Percentiles rank a stretch among this genome's conserved stretches.
Conservation (phyloP, 2,329 filamentous ascomycete species). For the Hymenoscyphus salicellus region DNA sequence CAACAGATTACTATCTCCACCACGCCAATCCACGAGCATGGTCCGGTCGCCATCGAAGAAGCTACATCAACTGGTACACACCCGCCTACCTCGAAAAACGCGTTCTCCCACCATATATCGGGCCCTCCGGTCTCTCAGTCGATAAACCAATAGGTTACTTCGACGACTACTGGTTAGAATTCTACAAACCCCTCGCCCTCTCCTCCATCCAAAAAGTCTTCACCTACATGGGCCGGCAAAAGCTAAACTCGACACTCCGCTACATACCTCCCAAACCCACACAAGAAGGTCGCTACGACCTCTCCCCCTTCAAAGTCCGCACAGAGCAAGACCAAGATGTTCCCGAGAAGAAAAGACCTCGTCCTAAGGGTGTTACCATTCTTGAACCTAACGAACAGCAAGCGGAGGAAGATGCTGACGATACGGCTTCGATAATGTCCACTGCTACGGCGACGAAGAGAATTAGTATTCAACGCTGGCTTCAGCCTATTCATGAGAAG, state of each 20-base stretch:
- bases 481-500: constrained; percentile 47
- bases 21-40: constrained; percentile 78
- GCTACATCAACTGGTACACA: constrained; percentile 90
- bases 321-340: constrained; percentile 58
- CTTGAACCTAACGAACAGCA: constrained; percentile 54
- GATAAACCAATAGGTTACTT: constrained; percentile 50
- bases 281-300: constrained; percentile 71
- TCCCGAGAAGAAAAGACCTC: constrained; percentile 58
- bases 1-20: constrained; percentile 94
- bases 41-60: constrained; percentile 58
- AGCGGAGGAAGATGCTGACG: constrained; percentile 40
- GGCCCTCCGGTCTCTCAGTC: constrained; percentile 19
- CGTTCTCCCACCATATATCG: constrained; percentile 29
- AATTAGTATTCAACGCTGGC: constrained; percentile 60
- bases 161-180: constrained; percentile 97
- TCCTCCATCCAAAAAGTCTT: constrained; percentile 93
- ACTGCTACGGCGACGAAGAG: constrained; percentile 42
- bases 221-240: constrained; percentile 60
- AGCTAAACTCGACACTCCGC: constrained; percentile 80
- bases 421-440: constrained; percentile 43
- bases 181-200: constrained; percentile 83
- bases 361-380: constrained; percentile 66
- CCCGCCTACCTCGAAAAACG: constrained; percentile 66
- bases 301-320: constrained; percentile 84
- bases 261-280: constrained; percentile 75